Base-by-base conservation (phyloP, 225 moss, liverwort and hornwort genomes). In the Bryum argenteum region DNA sequence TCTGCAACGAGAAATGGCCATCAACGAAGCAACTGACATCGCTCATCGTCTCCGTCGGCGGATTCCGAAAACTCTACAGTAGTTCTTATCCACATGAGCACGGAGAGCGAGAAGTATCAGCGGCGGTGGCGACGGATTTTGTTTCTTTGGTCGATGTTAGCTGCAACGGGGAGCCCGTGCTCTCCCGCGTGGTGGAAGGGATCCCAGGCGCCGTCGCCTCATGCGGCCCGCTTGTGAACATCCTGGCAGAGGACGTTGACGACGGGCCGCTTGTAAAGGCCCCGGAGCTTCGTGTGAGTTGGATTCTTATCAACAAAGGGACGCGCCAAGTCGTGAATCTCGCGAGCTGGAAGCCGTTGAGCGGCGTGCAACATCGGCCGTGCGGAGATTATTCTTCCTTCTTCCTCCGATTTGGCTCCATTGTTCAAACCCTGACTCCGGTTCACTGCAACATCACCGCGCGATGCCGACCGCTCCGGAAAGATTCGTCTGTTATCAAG, bases 381-480 rank as follows among this genome's bases (percentile, higher is more conserved):
- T 88, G 83, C 51, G 88, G 83, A 5, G 70, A 74, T 57, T 83
- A 84, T 26, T 86, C 33, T 33, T 33, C 89, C 75, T 85, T 88
- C 59, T 61, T 88, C 19, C 85, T 95, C 64, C 86, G 84, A 20
- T 95, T 95, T 60, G 95, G 92, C 66, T 86, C 89, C 20, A 82
- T 92, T n/a, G 84, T 95, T 1, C 92, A 2, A 82, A 71, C 55
- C 65, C 69, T 39, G 45, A 23, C 20, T 80, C 83, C 66, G 16
- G 74, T 89, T 48, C 90, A 92, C 42, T 95, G 95, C 86, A 95
- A 89, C 72, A 92, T 95, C 38, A 82, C 87, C 39, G 75, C 91
- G 86, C 90, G 89, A 23, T 89, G 92, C 73, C 79, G 82, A 41
- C 75, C 54, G 42, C 12, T 53, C 1, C 17, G 48, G 22, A 71